phyloP scores from a whole-genome alignment of 331 rosid species.

The Malus hybrid region DNA sequence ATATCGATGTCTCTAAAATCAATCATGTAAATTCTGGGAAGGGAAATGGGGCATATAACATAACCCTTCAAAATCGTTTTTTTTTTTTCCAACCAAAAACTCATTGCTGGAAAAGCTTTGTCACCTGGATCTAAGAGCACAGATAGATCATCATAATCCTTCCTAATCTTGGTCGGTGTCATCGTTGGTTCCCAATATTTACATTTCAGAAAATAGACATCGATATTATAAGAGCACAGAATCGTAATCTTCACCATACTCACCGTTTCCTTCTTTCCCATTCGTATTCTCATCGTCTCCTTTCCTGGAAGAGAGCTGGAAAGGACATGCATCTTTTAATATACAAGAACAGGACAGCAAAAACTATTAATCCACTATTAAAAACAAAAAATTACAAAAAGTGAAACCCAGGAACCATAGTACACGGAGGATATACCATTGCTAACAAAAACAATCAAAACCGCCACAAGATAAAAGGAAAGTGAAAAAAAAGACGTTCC shows the following conservation, averaged over 20 bases:
- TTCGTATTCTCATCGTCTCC: not conserved
- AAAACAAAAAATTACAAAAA: not conserved
- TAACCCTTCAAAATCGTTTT: no score
- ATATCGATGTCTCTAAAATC: no score
- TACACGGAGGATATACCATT: not conserved
- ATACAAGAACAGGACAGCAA: not conserved
- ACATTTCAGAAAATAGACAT: not conserved
- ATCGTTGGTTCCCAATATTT: not conserved
- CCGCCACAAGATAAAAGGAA: not conserved
- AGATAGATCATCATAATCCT: no score
- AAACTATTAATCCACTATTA: not conserved
- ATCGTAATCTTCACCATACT: not conserved
- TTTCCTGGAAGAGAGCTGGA: not conserved
- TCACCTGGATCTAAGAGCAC: no score
- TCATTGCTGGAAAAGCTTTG: no score
- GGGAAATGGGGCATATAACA: no score
- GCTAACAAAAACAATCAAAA: not conserved
- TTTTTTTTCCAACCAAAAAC: no score
- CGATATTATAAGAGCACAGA: not conserved
- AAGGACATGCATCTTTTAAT: not conserved
- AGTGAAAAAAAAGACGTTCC: not conserved
- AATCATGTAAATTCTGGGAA: no score
- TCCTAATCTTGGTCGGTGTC: not conserved
- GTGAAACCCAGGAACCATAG: not conserved
- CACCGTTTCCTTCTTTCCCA: not conserved